phyloP scores from a whole-genome alignment of 2,329 filamentous ascomycete species.

The Aspergillus candidus region DNA sequence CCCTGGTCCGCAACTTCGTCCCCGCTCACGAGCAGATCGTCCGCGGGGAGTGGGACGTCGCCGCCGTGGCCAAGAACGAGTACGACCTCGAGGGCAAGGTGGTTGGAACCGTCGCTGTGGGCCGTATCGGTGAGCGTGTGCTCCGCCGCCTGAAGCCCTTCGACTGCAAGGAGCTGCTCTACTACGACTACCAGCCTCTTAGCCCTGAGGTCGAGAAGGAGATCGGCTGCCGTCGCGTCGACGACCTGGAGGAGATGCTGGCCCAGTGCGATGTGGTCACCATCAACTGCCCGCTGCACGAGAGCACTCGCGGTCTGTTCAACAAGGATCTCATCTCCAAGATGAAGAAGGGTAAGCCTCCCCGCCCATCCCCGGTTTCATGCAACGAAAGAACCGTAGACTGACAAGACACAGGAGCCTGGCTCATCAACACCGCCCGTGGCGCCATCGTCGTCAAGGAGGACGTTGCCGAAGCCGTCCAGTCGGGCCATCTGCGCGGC shows the following conservation, averaged over 20 bases:
- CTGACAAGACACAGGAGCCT: constrained; percentile 57
- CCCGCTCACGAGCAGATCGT: constrained; percentile 92
- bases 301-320: constrained; percentile 93
- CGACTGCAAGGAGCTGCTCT: constrained; percentile 98
- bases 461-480: constrained; percentile 90
- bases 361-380: neutral
- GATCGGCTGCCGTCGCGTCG: constrained; percentile 88
- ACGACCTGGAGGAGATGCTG: constrained; percentile 86
- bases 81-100: constrained; percentile 97
- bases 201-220: constrained; percentile 80
- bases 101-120: constrained; percentile 93
- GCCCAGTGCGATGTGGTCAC: constrained; percentile 94
- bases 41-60: constrained; percentile 89
- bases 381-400: constrained; percentile 6
- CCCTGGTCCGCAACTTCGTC: constrained; percentile 95
- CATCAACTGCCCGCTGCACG: constrained; percentile 98
- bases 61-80: constrained; percentile 94
- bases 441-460: constrained; percentile 99
- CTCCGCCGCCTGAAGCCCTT: constrained; percentile 93
- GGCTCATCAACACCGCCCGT: constrained; percentile 97
- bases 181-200: constrained; percentile 99
- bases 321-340: constrained; percentile 98
- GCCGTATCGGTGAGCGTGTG: constrained; percentile 96
- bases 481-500: constrained; percentile 65
- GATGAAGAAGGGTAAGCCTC: constrained; percentile 83